Conservation (phyloP, 208 protist genomes). For the Acanthamoeba royreba region DNA sequence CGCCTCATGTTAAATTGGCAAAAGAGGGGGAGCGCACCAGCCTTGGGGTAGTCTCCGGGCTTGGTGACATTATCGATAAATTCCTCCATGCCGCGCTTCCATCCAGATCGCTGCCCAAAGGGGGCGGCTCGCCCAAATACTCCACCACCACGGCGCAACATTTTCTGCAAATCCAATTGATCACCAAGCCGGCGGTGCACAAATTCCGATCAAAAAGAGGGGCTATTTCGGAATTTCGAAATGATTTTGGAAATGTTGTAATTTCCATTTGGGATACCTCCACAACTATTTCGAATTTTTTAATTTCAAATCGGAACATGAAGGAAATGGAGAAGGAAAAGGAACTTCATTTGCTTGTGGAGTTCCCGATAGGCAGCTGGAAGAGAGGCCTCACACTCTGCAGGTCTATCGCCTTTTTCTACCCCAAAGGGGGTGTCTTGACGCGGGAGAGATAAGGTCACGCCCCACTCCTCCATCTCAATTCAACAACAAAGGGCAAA, state of each 20-base stretch:
- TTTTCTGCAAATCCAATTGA: too few relatives aligned
- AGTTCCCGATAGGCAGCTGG: too few relatives aligned
- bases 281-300: background rate
- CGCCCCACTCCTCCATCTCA: too few relatives aligned
- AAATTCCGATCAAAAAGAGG: background rate
- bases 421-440: too few relatives aligned
- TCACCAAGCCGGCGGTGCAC: too few relatives aligned
- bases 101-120: background rate
- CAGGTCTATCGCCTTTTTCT: too few relatives aligned
- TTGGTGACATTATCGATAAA: background rate
- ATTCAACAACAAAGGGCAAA: too few relatives aligned
- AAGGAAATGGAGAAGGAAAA: too few relatives aligned
- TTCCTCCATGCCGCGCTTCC: constrained; percentile 21
- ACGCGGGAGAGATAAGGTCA: too few relatives aligned
- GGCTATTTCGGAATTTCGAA: background rate
- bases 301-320: background rate
- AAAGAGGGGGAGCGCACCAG: background rate
- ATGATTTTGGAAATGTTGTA: background rate
- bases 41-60: background rate
- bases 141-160: background rate
- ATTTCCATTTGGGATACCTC: background rate
- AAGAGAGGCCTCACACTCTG: too few relatives aligned
- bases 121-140: background rate
- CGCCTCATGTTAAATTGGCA: too few relatives aligned
- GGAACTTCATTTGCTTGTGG: too few relatives aligned